These are phyloP conservation scores for Periglandula ipomoeae DNA, from an alignment of 2,329 filamentous ascomycete genomes.

Conservation along the genomic window DNA sequence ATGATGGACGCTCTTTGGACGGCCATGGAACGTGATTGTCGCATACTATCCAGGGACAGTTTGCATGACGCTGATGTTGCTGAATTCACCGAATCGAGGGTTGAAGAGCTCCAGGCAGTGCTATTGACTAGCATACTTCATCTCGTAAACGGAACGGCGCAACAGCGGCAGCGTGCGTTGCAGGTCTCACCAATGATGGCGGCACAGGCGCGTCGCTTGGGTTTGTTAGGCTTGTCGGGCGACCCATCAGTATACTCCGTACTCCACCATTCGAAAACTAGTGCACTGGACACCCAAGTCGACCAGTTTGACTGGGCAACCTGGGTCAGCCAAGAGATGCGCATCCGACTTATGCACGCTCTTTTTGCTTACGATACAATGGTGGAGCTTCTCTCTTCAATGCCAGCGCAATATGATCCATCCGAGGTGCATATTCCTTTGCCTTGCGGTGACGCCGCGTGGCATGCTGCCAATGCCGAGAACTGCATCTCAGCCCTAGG, in stretches of 20 bases:
- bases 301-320: conserved; percentile 41
- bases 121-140: conserved; percentile 53
- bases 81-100: conserved; percentile 27
- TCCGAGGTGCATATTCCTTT: conserved; percentile 59
- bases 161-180: conserved; percentile 55
- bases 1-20: conserved; percentile 56
- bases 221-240: conserved; percentile 42
- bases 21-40: conserved; percentile 48
- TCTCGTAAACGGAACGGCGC: conserved; percentile 60
- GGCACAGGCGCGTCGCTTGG: conserved; percentile 45
- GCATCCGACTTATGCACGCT: conserved; percentile 55
- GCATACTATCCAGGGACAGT: conserved; percentile 27
- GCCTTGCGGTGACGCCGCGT: conserved; percentile 63
- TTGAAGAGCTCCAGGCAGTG: conserved; percentile 61
- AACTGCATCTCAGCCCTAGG: conserved; percentile 59
- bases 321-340: conserved; percentile 65
- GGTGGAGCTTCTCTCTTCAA: conserved; percentile 64
- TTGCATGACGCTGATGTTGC: conserved; percentile 14
- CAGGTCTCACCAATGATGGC: conserved; percentile 49
- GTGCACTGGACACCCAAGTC: conserved; percentile 26
- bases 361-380: conserved; percentile 56
- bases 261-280: conserved; percentile 53
- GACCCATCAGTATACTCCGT: conserved; percentile 32
- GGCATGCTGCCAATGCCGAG: conserved; percentile 52
- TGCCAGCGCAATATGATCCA: conserved; percentile 50